A percentile compares a stretch with the other conserved stretches of the same genome.
Evolutionary conservation across 106 monocot species (phyloP).

Genomic region (Chionographis japonica): DNA sequence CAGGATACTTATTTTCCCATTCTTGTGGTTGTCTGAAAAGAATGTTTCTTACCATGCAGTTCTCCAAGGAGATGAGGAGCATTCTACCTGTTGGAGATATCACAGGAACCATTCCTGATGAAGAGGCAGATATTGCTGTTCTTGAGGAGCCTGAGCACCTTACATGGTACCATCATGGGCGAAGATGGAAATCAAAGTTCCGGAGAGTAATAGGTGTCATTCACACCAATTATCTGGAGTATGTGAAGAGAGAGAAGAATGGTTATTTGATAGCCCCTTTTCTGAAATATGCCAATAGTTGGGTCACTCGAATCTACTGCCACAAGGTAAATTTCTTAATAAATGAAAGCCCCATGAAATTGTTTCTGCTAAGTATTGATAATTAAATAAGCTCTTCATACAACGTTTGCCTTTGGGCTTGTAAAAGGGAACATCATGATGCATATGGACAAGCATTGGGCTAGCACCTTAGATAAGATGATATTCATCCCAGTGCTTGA

Average conservation of each 20-base stretch:
- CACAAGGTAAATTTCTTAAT: slow-evolving; percentile 53
- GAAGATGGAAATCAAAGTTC: slow-evolving; percentile 86
- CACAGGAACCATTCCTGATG: slow-evolving; percentile 65
- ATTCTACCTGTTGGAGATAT: slow-evolving; percentile 87
- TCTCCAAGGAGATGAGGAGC: slow-evolving; percentile 72
- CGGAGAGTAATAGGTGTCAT: slow-evolving; percentile 72
- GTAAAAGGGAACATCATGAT: too few species aligned
- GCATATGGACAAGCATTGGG: too few species aligned
- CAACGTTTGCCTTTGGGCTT: too few species aligned
- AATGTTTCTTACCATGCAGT: slow-evolving; percentile 31
- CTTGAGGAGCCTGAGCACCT: slow-evolving; percentile 96
- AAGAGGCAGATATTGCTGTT: slow-evolving; percentile 74
- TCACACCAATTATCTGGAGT: slow-evolving; percentile 94
- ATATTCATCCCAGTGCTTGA: too few species aligned
- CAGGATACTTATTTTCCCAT: too few species aligned
- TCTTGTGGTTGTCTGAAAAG: too few species aligned
- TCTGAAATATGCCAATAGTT: slow-evolving; percentile 63
- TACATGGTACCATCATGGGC: slow-evolving; percentile 94
- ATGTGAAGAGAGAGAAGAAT: slow-evolving; percentile 89
- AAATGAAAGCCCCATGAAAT: neutral
- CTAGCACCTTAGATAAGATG: too few species aligned
- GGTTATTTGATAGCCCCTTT: slow-evolving; percentile 51
- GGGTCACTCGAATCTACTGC: slow-evolving; percentile 85
- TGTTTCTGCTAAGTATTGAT: neutral
- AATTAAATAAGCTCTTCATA: too few species aligned